Evolutionary conservation across 2,329 filamentous ascomycete genomes (phyloP).

Genomic region (Ophiosphaerella herpotricha): DNA sequence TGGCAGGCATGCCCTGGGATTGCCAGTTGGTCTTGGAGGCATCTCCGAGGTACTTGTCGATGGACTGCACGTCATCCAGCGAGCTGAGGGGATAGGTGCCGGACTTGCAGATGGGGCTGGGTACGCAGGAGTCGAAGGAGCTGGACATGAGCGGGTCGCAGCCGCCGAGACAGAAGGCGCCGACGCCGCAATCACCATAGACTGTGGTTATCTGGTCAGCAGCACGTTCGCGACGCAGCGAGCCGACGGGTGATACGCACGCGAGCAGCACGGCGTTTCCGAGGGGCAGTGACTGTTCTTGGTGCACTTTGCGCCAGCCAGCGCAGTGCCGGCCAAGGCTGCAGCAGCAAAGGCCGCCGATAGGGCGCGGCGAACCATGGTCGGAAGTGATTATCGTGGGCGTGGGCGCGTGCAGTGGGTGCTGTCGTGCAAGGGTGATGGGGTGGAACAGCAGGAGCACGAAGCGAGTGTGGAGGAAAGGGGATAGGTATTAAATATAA

Average conservation of each 20-base stretch:
- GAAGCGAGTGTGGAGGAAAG: constrained; percentile 30
- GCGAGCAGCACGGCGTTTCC: constrained; percentile 52
- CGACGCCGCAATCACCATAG: constrained; percentile 90
- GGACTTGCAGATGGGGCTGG: constrained; percentile 79
- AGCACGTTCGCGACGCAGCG: background rate
- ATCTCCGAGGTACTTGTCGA: constrained; percentile 86
- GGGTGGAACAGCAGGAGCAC: constrained; percentile 27
- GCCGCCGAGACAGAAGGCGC: constrained; percentile 93
- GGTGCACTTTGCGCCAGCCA: constrained; percentile 47
- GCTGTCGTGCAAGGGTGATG: constrained; percentile 42
- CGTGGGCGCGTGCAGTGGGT: constrained; percentile 5
- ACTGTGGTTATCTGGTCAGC: constrained; percentile 58
- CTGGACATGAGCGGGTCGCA: constrained; percentile 89
- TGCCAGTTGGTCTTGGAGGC: constrained; percentile 83
- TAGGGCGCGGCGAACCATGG: constrained; percentile 37
- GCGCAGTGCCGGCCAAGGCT: constrained; percentile 29
- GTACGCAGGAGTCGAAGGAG: constrained; percentile 81
- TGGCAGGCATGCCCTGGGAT: constrained; percentile 73
- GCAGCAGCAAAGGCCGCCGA: constrained; percentile 36
- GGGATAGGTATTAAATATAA: constrained; percentile 1
- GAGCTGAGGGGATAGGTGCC: constrained; percentile 74
- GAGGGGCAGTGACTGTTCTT: constrained; percentile 67
- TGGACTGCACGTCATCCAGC: constrained; percentile 70
- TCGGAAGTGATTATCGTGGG: constrained; percentile 16
- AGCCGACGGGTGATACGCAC: constrained; percentile 31